Evolutionary conservation across 495 filamentous ascomycete genomes (phyloP), one percentile per base, ranked within the genome.

Genomic region (Hypoxylon fragiforme): DNA sequence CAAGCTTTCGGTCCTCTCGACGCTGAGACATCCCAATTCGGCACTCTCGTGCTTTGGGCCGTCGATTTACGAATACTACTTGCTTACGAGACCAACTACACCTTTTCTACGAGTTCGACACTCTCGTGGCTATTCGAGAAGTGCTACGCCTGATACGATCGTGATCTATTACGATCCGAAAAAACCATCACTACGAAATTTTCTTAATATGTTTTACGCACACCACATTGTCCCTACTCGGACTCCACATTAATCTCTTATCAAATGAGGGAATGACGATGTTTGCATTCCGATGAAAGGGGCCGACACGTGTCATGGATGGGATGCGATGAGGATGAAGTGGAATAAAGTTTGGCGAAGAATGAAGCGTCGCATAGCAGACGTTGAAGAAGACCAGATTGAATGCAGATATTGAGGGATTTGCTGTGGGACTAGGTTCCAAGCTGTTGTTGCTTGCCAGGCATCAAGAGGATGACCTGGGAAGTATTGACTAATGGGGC

Each of bases 301-400:
- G 24, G 41, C 13, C 15, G 28, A 41, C 21, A 48, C n/a, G n/a
- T 20, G 41, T 21, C 8, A 16, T 52, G 39, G 46, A 61, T 37
- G 46, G 50, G 15, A 45, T 34, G 46, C 24, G 39, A 44, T 34
- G 30, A 37, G 32, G 51, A 31, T 22, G 32, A 37, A 21, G 31
- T 51, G 42, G 41, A 44, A 11, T 20, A 31, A 16, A 36, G 8
- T 49, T 54, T 28, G 34, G 38, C 16, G 26, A 13, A 46, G 36
- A 30, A 32, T 36, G 45, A 53, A 9, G 21, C 47, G 43, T 37
- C 46, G 35, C 44, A 50, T 47, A 19, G 51, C 51, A 61, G 51
- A 51, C 42, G 51, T 48, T 26, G 28, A 40, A 43, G 16, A 22
- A 57, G 41, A 54, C 40, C 59, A 62, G 59, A 62, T 62, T 62